These are phyloP conservation scores for Hanseniaspora sp. DNA, from an alignment of 1,139 yeast genomes.

Conservation along the genomic window DNA sequence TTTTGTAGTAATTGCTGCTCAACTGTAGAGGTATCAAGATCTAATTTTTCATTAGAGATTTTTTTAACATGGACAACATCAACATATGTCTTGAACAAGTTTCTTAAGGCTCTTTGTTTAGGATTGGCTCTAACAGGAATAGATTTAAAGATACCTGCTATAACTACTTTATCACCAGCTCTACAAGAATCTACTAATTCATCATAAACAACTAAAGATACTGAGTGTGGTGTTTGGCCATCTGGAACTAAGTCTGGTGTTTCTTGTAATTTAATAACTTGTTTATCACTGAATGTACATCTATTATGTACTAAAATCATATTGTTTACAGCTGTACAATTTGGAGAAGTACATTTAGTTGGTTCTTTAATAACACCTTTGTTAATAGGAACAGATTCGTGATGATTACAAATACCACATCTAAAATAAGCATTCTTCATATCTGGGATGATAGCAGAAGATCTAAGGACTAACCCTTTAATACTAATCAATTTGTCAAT, in stretches of 20 bases:
- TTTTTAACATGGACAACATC: conserved; percentile 91
- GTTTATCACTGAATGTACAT: conserved; percentile 88
- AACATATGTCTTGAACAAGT: conserved; percentile 78
- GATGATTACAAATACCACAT: conserved; percentile 91
- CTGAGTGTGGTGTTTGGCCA: conserved; percentile 97
- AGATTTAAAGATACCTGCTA: conserved; percentile 89
- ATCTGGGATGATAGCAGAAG: conserved; percentile 90
- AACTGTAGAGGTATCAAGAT: conserved; percentile 62
- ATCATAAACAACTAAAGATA: conserved; percentile 87
- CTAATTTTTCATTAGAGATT: conserved; percentile 70
- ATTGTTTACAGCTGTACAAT: conserved; percentile 74
- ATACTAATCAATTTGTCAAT: conserved; percentile 86
- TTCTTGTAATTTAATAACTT: conserved; percentile 85
- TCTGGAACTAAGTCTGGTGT: conserved; percentile 98
- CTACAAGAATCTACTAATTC: conserved; percentile 88
- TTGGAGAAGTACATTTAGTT: conserved; percentile 76
- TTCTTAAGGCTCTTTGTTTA: conserved; percentile 71
- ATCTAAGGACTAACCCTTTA: conserved; percentile 80
- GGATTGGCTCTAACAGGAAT: conserved; percentile 83
- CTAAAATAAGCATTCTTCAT: conserved; percentile 96
- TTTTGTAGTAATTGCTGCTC: conserved; percentile 43
- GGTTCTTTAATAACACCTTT: conserved; percentile 94
- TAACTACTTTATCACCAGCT: conserved; percentile 95
- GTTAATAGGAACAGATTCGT: conserved; percentile 83
- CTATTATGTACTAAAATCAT: conserved; percentile 89